These are phyloP conservation scores for Lophiostoma macrostomum DNA, from an alignment of 495 filamentous ascomycete genomes.

Conservation along the genomic window DNA sequence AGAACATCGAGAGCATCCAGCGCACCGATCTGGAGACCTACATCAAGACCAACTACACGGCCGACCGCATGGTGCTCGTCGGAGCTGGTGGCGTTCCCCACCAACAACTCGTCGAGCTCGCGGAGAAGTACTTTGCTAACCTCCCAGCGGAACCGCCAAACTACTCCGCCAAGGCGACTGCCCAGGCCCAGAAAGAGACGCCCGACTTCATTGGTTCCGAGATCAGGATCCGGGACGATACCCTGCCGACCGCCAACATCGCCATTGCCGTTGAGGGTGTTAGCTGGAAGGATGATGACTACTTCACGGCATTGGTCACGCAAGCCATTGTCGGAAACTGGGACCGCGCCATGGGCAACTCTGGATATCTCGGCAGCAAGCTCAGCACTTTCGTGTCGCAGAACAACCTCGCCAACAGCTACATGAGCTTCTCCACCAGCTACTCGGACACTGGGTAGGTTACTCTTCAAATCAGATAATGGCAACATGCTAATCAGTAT, in stretches of 20 bases:
- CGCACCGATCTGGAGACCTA: slow-evolving; percentile 86
- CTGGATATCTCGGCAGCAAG: slow-evolving; percentile 94
- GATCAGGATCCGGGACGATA: slow-evolving; percentile 91
- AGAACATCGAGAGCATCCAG: slow-evolving; percentile 97
- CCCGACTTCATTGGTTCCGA: slow-evolving; percentile 97
- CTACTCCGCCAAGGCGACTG: slow-evolving; percentile 59
- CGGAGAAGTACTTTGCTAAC: slow-evolving; percentile 88
- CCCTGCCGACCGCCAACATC: slow-evolving; percentile 91
- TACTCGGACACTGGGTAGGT: slow-evolving; percentile 97
- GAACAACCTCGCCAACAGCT: slow-evolving; percentile 93
- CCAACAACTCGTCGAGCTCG: slow-evolving; percentile 86
- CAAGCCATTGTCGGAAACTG: slow-evolving; percentile 99
- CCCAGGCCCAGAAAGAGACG: slow-evolving; percentile 72
- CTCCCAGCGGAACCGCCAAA: slow-evolving; percentile 71
- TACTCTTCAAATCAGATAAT: neutral
- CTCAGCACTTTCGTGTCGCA: slow-evolving; percentile 89
- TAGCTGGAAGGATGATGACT: slow-evolving; percentile 98
- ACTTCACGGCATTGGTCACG: slow-evolving; percentile 95
- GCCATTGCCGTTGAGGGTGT: slow-evolving; percentile 99
- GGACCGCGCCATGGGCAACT: slow-evolving; percentile 97
- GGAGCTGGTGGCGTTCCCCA: slow-evolving; percentile 94
- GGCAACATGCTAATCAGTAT: slow-evolving; percentile 1
- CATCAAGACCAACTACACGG: slow-evolving; percentile 99
- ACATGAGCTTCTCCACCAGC: slow-evolving; percentile 99
- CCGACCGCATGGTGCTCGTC: slow-evolving; percentile 98